Evolutionary conservation across 2,329 filamentous ascomycete species (phyloP).

Genomic region (Cladosporium cucumerinum): DNA sequence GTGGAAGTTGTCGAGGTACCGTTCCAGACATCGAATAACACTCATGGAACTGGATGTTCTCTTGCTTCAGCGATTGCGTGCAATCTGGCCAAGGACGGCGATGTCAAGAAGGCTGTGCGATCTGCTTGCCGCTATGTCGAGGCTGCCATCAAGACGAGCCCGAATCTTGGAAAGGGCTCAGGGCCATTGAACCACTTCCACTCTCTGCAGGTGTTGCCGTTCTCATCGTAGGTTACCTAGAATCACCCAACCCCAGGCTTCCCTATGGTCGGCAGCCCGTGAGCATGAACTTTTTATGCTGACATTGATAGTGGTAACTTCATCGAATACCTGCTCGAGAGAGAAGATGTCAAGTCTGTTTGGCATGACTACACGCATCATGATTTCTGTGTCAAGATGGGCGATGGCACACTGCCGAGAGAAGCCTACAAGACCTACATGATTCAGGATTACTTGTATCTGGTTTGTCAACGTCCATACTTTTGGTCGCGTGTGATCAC

Average conservation of each 20-base stretch:
- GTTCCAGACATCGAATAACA: slow-evolving; percentile 73
- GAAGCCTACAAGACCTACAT: slow-evolving; percentile 85
- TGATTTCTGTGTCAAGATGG: slow-evolving; percentile 74
- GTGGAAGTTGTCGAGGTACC: slow-evolving; percentile 64
- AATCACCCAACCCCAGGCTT: too few relatives aligned
- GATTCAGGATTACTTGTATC: slow-evolving; percentile 86
- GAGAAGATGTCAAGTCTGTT: slow-evolving; percentile 66
- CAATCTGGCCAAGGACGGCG: slow-evolving; percentile 61
- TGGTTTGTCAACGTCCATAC: slow-evolving; percentile 38
- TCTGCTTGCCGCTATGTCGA: slow-evolving; percentile 70
- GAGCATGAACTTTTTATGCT: neutral
- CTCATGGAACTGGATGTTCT: slow-evolving; percentile 92
- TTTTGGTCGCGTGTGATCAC: neutral
- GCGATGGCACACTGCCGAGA: slow-evolving; percentile 68
- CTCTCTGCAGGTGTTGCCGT: slow-evolving; percentile 64
- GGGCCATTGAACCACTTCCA: slow-evolving; percentile 79
- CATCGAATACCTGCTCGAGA: slow-evolving; percentile 74
- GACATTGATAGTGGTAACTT: slow-evolving; percentile 59
- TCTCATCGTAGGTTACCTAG: slow-evolving; percentile 53
- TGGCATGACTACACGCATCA: slow-evolving; percentile 80
- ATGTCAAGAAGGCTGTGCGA: slow-evolving; percentile 59
- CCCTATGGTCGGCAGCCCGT: too few relatives aligned
- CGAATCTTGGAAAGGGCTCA: slow-evolving; percentile 61
- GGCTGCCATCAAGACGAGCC: slow-evolving; percentile 64
- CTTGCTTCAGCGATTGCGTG: slow-evolving; percentile 80